Percentiles rank a stretch among this genome's conserved stretches.
These are phyloP conservation scores for Phyllosticta citrichinensis DNA, from an alignment of 2,329 filamentous ascomycete genomes.

Conservation along the genomic window DNA sequence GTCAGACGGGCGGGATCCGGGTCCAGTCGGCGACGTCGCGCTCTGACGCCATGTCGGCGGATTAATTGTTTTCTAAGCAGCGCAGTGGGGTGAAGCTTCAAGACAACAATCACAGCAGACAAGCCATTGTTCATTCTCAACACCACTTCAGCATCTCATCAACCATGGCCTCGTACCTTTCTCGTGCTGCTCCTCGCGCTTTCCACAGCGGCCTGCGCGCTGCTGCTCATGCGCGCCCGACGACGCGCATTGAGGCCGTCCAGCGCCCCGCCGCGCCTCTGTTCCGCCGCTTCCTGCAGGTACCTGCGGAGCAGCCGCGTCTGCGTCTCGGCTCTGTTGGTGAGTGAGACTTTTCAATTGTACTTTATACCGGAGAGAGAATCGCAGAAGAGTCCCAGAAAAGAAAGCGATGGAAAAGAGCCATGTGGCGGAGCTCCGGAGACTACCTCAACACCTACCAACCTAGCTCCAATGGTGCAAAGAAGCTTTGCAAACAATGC, in stretches of 20 bases:
- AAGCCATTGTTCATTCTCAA: not conserved
- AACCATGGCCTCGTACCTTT: conserved; percentile 26
- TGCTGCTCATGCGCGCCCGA: conserved; percentile 18
- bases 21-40: not conserved
- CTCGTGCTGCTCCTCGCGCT: conserved; percentile 26
- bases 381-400: not conserved
- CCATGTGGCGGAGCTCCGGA: too few relatives aligned
- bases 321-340: conserved; percentile 34
- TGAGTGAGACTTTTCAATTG: conserved; percentile 10
- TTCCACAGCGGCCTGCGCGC: conserved; percentile 16
- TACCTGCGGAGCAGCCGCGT: conserved; percentile 30
- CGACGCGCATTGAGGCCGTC: conserved; percentile 10
- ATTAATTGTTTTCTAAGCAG: conserved; percentile 1
- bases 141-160: not conserved
- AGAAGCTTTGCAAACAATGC: not conserved
- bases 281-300: conserved; percentile 29
- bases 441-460: not conserved
- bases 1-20: too few relatives aligned
- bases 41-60: conserved; percentile 8
- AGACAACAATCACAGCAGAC: not conserved
- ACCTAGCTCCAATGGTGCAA: not conserved
- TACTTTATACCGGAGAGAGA: not conserved
- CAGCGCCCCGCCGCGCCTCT: conserved; percentile 21
- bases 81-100: not conserved
- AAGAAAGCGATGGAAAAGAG: too few relatives aligned